These are phyloP conservation scores for Fusarium stilboides DNA, from an alignment of 2,329 filamentous ascomycete genomes.

Conservation along the genomic window DNA sequence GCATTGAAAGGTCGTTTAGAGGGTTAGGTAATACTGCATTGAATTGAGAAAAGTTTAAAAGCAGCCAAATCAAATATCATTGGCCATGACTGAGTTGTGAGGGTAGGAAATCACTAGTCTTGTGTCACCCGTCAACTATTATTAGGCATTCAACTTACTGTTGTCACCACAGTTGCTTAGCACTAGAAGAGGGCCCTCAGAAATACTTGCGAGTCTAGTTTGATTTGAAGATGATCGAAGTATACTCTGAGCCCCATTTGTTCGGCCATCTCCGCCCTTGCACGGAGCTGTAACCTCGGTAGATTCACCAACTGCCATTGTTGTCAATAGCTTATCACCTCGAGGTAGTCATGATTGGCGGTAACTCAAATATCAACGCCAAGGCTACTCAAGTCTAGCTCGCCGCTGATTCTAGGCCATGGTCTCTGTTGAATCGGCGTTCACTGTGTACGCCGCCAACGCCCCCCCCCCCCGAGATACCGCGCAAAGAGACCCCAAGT, in stretches of 20 bases:
- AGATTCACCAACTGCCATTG: not conserved
- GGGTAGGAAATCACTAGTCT: not conserved
- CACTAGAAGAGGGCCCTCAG: not conserved
- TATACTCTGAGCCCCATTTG: not conserved
- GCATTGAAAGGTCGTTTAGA: not conserved
- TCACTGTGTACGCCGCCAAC: not conserved
- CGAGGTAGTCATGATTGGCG: not conserved
- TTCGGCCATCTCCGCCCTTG: conserved; percentile 7
- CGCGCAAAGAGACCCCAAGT: not conserved
- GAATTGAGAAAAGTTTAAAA: conserved; percentile 5
- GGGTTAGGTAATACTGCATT: not conserved
- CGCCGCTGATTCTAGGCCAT: conserved; percentile 17
- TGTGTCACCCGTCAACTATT: not conserved
- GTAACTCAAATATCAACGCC: not conserved
- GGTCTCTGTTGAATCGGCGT: conserved; percentile 6
- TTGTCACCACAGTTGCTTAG: not conserved
- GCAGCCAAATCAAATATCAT: conserved; percentile 8
- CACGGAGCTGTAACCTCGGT: conserved; percentile 9
- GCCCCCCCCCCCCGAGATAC: not conserved
- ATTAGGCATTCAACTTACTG: not conserved
- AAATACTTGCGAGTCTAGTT: not conserved
- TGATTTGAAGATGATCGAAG: not conserved
- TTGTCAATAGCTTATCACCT: not conserved
- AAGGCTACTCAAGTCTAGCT: not conserved
- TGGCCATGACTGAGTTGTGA: conserved; percentile 7